phyloP scores from a whole-genome alignment of 352 stramenopile species.

The Pythium plurisporium region DNA sequence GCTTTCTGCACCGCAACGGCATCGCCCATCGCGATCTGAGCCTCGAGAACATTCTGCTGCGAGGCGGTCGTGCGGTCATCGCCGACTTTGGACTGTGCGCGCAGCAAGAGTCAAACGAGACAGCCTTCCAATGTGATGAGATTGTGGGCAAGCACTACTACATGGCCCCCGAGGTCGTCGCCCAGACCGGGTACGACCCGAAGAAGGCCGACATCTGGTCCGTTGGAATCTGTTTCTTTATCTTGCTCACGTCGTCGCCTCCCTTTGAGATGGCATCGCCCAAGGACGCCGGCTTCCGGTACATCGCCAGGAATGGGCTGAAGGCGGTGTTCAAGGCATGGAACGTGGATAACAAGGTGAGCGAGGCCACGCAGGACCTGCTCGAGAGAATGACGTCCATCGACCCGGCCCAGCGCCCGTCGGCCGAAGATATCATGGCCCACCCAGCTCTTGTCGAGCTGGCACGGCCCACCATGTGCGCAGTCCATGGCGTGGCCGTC shows the following conservation, averaged over 20 bases:
- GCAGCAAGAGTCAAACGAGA: conserved; percentile 43
- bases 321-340: conserved; percentile 69
- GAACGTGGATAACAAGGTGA: conserved; percentile 37
- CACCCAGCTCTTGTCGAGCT: conserved; percentile 48
- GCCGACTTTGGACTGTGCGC: conserved; percentile 69
- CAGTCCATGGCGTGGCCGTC: background rate
- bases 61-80: conserved; percentile 49
- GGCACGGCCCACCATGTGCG: background rate
- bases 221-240: conserved; percentile 91
- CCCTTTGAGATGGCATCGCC: conserved; percentile 86
- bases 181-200: conserved; percentile 86
- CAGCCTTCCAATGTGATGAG: conserved; percentile 50
- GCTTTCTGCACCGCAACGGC: conserved; percentile 60
- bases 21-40: conserved; percentile 93
- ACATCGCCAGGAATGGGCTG: conserved; percentile 73
- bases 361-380: conserved; percentile 56
- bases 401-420: conserved; percentile 52
- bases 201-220: conserved; percentile 93
- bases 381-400: conserved; percentile 70
- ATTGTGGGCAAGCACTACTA: conserved; percentile 94
- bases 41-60: conserved; percentile 96
- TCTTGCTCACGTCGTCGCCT: conserved; percentile 90
- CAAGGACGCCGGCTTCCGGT: conserved; percentile 87
- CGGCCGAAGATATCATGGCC: conserved; percentile 50
- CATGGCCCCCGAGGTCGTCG: conserved; percentile 94